Conservation (phyloP, 176 grass and related monocot species). For the Musa beccarii region DNA sequence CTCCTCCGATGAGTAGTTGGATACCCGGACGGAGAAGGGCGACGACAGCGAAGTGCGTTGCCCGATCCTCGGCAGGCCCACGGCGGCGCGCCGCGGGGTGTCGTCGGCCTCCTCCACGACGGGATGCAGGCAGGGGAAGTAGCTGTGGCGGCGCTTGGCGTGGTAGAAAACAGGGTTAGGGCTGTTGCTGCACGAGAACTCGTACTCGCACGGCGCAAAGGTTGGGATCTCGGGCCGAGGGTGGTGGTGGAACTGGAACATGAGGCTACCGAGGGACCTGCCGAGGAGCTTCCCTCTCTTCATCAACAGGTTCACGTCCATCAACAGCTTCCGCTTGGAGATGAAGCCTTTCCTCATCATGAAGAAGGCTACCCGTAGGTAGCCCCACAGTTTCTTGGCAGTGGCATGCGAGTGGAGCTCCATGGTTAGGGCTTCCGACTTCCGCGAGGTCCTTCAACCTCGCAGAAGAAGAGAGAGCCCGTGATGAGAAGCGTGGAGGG, state of each 20-base stretch:
- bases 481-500: neutral
- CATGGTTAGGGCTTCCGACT: conserved; percentile 19
- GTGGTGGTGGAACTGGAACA: conserved; percentile 37
- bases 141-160: conserved; percentile 48
- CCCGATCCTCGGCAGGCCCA: conserved; percentile 33
- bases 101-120: conserved; percentile 15
- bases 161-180: conserved; percentile 33
- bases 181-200: conserved; percentile 90
- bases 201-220: conserved; percentile 43
- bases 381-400: conserved; percentile 59
- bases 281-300: conserved; percentile 55
- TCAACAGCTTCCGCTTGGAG: conserved; percentile 57
- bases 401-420: conserved; percentile 30
- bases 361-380: conserved; percentile 67
- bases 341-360: conserved; percentile 68
- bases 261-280: conserved; percentile 38
- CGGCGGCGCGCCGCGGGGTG: neutral
- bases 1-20: conserved; percentile 38
- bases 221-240: neutral
- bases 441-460: conserved; percentile 35
- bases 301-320: conserved; percentile 53
- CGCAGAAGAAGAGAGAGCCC: conserved; percentile 27
- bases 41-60: conserved; percentile 24
- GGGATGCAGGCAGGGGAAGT: conserved; percentile 61
- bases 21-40: conserved; percentile 46